These are phyloP conservation scores for Pulveroboletus sp. DNA, from an alignment of 768 basidiomycete species.

Conservation along the genomic window DNA sequence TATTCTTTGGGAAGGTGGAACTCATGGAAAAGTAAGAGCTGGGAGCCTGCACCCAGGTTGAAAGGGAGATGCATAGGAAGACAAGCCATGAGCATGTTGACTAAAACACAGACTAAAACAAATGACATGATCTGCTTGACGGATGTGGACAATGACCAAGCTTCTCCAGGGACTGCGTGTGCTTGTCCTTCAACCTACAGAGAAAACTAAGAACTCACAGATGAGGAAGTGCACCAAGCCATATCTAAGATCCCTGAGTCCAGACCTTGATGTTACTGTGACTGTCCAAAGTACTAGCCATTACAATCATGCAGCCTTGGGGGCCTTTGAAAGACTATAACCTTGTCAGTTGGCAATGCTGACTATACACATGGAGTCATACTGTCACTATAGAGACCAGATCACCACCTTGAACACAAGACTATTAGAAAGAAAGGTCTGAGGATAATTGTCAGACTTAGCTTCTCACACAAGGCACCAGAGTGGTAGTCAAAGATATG, in stretches of 20 bases:
- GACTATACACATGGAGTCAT: no score
- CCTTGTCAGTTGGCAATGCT: neutral
- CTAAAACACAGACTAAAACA: neutral
- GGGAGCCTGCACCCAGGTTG: no score
- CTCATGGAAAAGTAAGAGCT: no score
- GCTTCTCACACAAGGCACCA: neutral
- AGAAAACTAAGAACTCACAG: neutral
- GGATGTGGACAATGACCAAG: neutral
- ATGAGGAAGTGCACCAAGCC: neutral
- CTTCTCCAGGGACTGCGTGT: neutral
- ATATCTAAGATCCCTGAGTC: neutral
- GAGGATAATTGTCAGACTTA: neutral
- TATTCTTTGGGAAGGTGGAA: no score
- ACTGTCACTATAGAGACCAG: neutral
- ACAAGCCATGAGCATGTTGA: neutral
- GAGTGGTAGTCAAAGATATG: neutral
- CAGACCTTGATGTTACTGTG: conserved; percentile 5
- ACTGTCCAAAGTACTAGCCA: neutral
- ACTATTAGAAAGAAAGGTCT: neutral
- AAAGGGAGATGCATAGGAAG: neutral
- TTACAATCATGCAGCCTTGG: neutral
- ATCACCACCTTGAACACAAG: neutral
- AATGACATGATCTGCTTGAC: neutral
- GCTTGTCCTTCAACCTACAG: neutral
- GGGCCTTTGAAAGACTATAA: neutral